A percentile compares a stretch with the other conserved stretches of the same genome.
Conservation (phyloP, 108 stramenopile genomes). For the Fistulifera solaris region DNA sequence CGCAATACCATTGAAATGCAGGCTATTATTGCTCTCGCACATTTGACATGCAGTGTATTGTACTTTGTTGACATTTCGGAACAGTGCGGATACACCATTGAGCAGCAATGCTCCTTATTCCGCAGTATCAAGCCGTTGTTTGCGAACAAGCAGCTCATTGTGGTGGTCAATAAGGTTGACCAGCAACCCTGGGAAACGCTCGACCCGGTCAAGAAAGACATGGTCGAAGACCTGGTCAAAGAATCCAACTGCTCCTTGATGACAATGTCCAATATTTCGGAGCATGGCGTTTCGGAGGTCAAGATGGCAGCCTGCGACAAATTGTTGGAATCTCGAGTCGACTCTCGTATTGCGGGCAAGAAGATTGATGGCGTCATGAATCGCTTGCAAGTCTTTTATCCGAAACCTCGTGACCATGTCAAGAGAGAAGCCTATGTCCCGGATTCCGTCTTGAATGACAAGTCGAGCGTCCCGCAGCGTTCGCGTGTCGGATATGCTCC, state of each 20-base stretch:
- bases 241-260: slow-evolving; percentile 74
- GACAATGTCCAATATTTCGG: slow-evolving; percentile 91
- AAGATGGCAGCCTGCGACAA: slow-evolving; percentile 93
- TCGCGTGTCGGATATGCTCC: slow-evolving; percentile 65
- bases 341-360: slow-evolving; percentile 78
- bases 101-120: slow-evolving; percentile 92
- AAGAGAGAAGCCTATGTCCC: slow-evolving; percentile 83
- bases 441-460: slow-evolving; percentile 76
- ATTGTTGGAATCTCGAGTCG: slow-evolving; percentile 86
- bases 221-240: slow-evolving; percentile 64
- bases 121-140: slow-evolving; percentile 93
- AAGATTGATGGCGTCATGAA: slow-evolving; percentile 94
- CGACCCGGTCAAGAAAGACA: slow-evolving; percentile 49
- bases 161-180: slow-evolving; percentile 98
- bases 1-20: slow-evolving; percentile 99
- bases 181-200: slow-evolving; percentile 84
- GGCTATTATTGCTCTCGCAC: slow-evolving; percentile 97
- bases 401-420: slow-evolving; percentile 84
- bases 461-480: slow-evolving; percentile 31
- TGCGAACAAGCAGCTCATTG: slow-evolving; percentile 94
- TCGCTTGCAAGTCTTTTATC: slow-evolving; percentile 93
- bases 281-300: slow-evolving; percentile 88
- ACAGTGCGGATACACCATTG: slow-evolving; percentile 97
- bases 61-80: slow-evolving; percentile 98
- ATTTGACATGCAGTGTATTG: slow-evolving; percentile 94